phyloP scores from a whole-genome alignment of 2,329 filamentous ascomycete genomes.

The Conoideocrella luteorostrata region DNA sequence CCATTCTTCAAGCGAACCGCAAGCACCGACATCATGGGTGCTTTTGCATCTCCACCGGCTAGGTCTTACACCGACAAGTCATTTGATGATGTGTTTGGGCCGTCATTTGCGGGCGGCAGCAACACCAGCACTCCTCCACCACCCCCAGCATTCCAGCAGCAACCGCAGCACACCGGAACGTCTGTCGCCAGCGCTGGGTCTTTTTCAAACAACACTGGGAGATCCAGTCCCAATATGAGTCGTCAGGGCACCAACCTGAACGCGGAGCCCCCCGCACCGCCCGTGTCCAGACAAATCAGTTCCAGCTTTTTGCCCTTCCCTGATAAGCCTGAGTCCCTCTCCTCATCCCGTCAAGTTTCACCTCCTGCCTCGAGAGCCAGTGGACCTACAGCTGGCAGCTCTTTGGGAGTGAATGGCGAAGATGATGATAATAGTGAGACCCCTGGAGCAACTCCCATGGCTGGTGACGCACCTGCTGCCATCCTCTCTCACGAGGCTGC shows the following conservation, averaged over 20 bases:
- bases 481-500: constrained; percentile 12
- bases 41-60: constrained; percentile 42
- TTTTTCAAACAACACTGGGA: constrained; percentile 35
- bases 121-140: constrained; percentile 35
- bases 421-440: constrained; percentile 17
- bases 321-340: constrained; percentile 59
- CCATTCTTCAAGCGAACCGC: constrained; percentile 80
- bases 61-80: constrained; percentile 55
- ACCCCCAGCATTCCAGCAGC: constrained; percentile 38
- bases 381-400: constrained; percentile 34
- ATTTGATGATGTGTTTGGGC: constrained; percentile 84
- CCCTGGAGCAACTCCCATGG: constrained; percentile 21
- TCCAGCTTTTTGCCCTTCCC: constrained; percentile 70
- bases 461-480: constrained; percentile 18
- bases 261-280: constrained; percentile 54
- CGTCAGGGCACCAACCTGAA: constrained; percentile 54
- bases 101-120: constrained; percentile 44
- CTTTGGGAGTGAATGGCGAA: constrained; percentile 14
- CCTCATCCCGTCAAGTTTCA: constrained; percentile 72
- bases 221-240: constrained; percentile 58
- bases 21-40: constrained; percentile 53
- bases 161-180: constrained; percentile 51
- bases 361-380: constrained; percentile 55
- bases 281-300: constrained; percentile 70
- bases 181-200: constrained; percentile 47